Evolutionary conservation across 768 basidiomycete genomes (phyloP).

Genomic region (Collybiopsis luxurians): DNA sequence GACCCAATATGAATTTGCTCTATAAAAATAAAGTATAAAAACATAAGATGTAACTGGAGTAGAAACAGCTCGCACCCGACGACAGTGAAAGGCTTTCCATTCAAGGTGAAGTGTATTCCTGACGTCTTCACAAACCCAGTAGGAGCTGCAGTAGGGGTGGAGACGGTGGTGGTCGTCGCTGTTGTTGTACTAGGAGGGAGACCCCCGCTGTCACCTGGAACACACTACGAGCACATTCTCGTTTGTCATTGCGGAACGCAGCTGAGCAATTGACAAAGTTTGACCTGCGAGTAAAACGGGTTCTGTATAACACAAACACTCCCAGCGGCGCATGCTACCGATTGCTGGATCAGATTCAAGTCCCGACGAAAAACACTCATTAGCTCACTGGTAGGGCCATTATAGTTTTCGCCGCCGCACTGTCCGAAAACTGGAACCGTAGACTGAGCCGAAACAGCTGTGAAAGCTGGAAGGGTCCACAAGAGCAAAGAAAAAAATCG

Average conservation of each 20-base stretch:
- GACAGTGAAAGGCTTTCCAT: conserved; percentile 33
- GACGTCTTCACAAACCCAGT: conserved; percentile 33
- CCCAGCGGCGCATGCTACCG: conserved; percentile 32
- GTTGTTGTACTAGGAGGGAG: conserved; percentile 13
- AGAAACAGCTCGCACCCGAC: conserved; percentile 29
- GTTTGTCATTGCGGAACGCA: no score
- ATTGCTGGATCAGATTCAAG: background rate
- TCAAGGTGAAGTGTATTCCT: conserved; percentile 38
- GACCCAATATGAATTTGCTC: conserved; percentile 59
- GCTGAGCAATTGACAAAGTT: no score
- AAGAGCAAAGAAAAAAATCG: background rate
- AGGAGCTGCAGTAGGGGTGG: conserved; percentile 8
- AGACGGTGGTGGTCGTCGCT: conserved; percentile 4
- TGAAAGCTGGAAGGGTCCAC: background rate
- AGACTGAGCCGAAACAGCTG: background rate
- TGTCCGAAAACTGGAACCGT: conserved; percentile 1
- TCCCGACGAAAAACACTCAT: background rate
- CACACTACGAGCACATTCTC: conserved; percentile 17
- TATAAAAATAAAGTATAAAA: conserved; percentile 8
- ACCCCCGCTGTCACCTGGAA: conserved; percentile 11
- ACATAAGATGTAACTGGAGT: background rate
- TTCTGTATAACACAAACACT: conserved; percentile 25
- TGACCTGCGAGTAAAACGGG: conserved; percentile 26
- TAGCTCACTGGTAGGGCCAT: conserved; percentile 1
- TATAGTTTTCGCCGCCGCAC: background rate